Conservation (phyloP, 2,329 filamentous ascomycete species). For the Monosporascus sp. region DNA sequence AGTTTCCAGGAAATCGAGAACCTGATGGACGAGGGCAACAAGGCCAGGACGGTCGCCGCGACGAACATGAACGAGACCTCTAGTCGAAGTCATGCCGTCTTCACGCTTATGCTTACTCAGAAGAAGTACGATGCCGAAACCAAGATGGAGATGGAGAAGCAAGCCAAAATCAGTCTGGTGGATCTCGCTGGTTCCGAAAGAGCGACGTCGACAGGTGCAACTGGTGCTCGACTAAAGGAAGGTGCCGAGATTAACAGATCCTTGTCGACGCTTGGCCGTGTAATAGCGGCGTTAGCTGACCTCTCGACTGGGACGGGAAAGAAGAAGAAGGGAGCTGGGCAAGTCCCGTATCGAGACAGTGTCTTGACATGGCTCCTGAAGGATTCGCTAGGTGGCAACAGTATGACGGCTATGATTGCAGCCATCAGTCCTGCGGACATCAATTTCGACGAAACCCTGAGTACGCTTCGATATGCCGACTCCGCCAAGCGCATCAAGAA, state of each 20-base stretch:
- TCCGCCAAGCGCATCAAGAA: constrained; percentile 99
- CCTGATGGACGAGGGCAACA: constrained; percentile 98
- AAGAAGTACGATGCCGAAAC: constrained; percentile 88
- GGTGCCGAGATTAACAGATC: constrained; percentile 98
- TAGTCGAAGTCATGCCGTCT: constrained; percentile 95
- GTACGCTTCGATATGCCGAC: constrained; percentile 92
- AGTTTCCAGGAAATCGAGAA: constrained; percentile 95
- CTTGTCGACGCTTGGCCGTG: constrained; percentile 89
- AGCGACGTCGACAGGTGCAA: constrained; percentile 95
- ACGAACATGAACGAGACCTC: constrained; percentile 99
- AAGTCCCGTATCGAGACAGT: constrained; percentile 96
- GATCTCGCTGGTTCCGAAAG: constrained; percentile 96
- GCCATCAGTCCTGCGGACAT: constrained; percentile 97
- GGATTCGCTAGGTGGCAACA: constrained; percentile 95
- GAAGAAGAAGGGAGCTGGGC: constrained; percentile 71
- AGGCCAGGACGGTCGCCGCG: constrained; percentile 92
- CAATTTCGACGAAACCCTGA: constrained; percentile 96
- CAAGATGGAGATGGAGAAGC: constrained; percentile 95
- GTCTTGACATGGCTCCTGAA: constrained; percentile 95
- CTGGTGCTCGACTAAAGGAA: constrained; percentile 90
- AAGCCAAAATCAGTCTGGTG: constrained; percentile 95
- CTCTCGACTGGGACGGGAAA: constrained; percentile 58
- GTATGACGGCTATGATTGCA: constrained; percentile 99
- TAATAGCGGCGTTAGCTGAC: constrained; percentile 93
- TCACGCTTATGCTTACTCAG: constrained; percentile 91